These are phyloP conservation scores for Hypoxylon trugodes DNA, from an alignment of 495 filamentous ascomycete species.

Conservation along the genomic window DNA sequence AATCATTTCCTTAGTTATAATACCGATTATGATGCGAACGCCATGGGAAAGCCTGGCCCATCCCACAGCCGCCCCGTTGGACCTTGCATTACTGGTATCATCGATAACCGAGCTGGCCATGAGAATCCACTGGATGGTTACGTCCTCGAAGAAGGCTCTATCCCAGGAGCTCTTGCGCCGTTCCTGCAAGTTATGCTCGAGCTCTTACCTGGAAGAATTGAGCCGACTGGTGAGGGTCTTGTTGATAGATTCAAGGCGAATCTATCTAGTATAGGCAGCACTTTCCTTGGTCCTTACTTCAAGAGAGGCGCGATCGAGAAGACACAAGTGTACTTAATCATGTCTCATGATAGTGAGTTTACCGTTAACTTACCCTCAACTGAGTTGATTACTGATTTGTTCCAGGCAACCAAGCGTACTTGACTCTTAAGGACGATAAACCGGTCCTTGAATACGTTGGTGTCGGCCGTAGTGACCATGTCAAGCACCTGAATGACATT, in stretches of 20 bases:
- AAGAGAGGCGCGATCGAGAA: slow-evolving; percentile 61
- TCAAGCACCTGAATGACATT: slow-evolving; percentile 61
- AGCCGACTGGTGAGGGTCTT: slow-evolving; percentile 50
- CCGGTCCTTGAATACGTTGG: slow-evolving; percentile 66
- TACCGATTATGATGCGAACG: slow-evolving; percentile 62
- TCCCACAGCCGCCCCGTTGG: slow-evolving; percentile 64
- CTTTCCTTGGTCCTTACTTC: slow-evolving; percentile 65
- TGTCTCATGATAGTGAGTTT: slow-evolving; percentile 69
- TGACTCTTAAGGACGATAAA: slow-evolving; percentile 68
- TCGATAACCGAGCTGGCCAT: slow-evolving; percentile 65
- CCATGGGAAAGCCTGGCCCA: slow-evolving; percentile 59
- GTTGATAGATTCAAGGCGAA: slow-evolving; percentile 53
- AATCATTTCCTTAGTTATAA: slow-evolving; percentile 58
- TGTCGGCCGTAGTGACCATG: slow-evolving; percentile 62
- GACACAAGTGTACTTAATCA: slow-evolving; percentile 74
- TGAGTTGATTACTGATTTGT: slow-evolving; percentile 9
- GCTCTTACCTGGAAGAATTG: slow-evolving; percentile 59
- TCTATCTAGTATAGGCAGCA: slow-evolving; percentile 58
- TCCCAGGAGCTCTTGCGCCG: slow-evolving; percentile 64
- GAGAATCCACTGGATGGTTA: slow-evolving; percentile 68
- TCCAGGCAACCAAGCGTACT: slow-evolving; percentile 63
- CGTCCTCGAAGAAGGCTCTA: slow-evolving; percentile 71
- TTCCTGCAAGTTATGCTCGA: slow-evolving; percentile 67
- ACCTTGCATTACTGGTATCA: slow-evolving; percentile 70
- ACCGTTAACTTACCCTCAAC: not conserved